Percentiles rank a stretch among this genome's conserved stretches.
phyloP scores from a whole-genome alignment of 2,329 filamentous ascomycete species.

The Apiospora koreana region DNA sequence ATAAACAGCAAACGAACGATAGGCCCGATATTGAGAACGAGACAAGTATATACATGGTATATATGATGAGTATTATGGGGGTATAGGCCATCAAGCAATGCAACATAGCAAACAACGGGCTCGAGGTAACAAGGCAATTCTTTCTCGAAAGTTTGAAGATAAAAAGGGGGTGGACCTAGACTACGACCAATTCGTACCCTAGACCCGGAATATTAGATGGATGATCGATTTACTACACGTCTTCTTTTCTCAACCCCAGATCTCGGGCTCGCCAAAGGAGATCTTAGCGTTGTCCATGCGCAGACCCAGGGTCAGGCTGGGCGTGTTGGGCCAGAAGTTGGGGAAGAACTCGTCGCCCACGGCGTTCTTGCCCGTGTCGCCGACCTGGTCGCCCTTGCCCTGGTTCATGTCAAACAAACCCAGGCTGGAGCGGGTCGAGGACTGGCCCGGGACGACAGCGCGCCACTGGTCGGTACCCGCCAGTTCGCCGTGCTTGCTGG shows the following conservation, averaged over 20 bases:
- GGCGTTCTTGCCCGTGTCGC: constrained; percentile 6
- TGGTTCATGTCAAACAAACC: constrained; percentile 15
- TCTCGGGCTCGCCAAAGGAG: constrained; percentile 12
- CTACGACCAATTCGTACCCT: neutral
- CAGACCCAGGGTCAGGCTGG: constrained; percentile 1
- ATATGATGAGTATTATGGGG: neutral
- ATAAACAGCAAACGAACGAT: neutral
- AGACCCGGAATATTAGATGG: neutral
- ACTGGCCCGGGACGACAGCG: constrained; percentile 20
- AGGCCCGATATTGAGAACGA: neutral
- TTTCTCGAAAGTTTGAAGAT: too few species aligned
- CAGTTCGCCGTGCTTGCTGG: constrained; percentile 21
- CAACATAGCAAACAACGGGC: neutral
- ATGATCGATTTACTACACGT: neutral
- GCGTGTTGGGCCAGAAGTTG: constrained; percentile 16
- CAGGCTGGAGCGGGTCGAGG: neutral
- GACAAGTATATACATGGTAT: neutral
- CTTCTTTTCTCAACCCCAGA: neutral
- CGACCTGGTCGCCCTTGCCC: constrained; percentile 11
- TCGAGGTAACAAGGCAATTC: too few species aligned
- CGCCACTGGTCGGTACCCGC: constrained; percentile 26
- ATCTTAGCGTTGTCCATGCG: constrained; percentile 12
- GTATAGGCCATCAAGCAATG: neutral
- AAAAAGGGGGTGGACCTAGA: neutral
- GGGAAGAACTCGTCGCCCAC: constrained; percentile 17